phyloP scores from a whole-genome alignment of 192 early-diverging fungal species.

The Podila clonocystis region DNA sequence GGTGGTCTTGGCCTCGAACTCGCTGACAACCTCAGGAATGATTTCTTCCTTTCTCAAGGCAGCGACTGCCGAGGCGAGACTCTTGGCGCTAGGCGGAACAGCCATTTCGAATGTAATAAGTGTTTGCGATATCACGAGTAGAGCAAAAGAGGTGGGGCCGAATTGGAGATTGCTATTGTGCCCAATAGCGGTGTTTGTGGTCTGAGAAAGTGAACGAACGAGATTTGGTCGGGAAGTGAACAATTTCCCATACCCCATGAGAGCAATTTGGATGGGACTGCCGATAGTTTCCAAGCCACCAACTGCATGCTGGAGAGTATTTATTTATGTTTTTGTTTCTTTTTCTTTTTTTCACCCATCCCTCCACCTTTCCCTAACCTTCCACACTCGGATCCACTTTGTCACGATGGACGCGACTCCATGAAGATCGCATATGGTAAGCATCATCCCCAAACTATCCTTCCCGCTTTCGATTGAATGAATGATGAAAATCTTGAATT shows the following conservation, averaged over 20 bases:
- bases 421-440: conserved; percentile 5
- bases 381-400: background rate
- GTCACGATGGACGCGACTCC: background rate
- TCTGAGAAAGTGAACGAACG: too few relatives aligned
- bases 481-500: conserved; percentile 44
- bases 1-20: background rate
- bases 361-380: background rate
- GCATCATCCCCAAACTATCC: background rate
- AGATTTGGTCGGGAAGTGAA: too few relatives aligned
- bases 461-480: background rate
- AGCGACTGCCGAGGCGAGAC: background rate
- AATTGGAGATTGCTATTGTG: too few relatives aligned
- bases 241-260: too few relatives aligned
- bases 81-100: background rate
- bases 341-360: background rate
- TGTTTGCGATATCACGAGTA: too few relatives aligned
- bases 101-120: background rate
- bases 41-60: background rate
- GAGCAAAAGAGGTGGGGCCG: too few relatives aligned
- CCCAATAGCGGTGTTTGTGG: too few relatives aligned
- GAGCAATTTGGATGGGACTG: too few relatives aligned
- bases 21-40: background rate
- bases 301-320: background rate
- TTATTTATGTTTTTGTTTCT: conserved; percentile 16
- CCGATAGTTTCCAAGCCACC: background rate